These are phyloP conservation scores for Annulohypoxylon stygium DNA, from an alignment of 495 filamentous ascomycete species.

Conservation along the genomic window DNA sequence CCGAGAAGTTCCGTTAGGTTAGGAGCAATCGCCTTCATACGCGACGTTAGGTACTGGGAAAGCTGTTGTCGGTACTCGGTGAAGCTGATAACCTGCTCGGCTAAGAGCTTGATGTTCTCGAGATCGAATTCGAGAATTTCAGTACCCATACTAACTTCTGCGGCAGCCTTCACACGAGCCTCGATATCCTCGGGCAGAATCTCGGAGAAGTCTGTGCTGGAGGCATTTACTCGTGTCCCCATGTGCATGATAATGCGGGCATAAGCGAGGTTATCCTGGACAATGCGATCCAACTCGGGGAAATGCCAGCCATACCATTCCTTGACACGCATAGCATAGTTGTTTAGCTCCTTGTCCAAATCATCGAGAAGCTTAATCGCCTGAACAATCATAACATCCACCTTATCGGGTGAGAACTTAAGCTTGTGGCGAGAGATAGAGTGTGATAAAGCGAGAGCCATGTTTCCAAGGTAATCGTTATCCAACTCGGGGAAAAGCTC, in stretches of 20 bases:
- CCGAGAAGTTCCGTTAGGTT: slow-evolving; percentile 96
- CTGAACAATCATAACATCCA: slow-evolving; percentile 99
- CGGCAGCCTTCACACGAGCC: slow-evolving; percentile 88
- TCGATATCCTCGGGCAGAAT: slow-evolving; percentile 98
- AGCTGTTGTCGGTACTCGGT: slow-evolving; percentile 91
- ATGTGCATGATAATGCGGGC: slow-evolving; percentile 85
- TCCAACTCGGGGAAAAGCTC: slow-evolving; percentile 91
- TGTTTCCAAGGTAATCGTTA: slow-evolving; percentile 86
- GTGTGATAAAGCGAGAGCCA: slow-evolving; percentile 96
- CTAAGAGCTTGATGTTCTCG: slow-evolving; percentile 88
- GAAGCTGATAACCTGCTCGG: slow-evolving; percentile 91
- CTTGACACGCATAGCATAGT: slow-evolving; percentile 98
- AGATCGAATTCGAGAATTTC: slow-evolving; percentile 93
- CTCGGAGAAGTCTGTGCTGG: slow-evolving; percentile 83
- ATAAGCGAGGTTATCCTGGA: slow-evolving; percentile 98
- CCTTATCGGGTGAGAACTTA: slow-evolving; percentile 99
- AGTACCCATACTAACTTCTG: slow-evolving; percentile 97
- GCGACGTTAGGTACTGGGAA: slow-evolving; percentile 86
- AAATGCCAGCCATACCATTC: slow-evolving; percentile 99
- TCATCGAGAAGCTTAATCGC: slow-evolving; percentile 95
- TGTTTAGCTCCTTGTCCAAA: slow-evolving; percentile 98
- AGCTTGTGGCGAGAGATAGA: slow-evolving; percentile 98
- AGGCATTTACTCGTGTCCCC: slow-evolving; percentile 85
- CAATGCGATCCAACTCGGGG: slow-evolving; percentile 94
- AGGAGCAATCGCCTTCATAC: slow-evolving; percentile 97